Evolutionary conservation across 2,329 filamentous ascomycete genomes (phyloP), one percentile per base, ranked within the genome.

Genomic region (Fusarium stilboides): DNA sequence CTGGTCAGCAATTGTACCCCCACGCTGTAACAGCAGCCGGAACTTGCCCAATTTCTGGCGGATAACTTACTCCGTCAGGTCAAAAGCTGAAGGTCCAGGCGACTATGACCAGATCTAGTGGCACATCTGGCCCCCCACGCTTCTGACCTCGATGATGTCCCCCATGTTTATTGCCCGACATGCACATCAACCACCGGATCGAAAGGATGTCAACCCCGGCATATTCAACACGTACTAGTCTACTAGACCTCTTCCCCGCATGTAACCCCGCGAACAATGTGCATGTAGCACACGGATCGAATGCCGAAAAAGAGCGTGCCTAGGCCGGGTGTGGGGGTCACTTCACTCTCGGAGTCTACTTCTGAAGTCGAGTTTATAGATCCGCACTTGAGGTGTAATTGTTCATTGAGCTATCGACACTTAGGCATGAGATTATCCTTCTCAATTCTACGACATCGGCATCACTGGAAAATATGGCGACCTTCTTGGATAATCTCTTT

Each of bases 401-500:
- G 10, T 39, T n/a, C 9, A 10, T n/a, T 12, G 17, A 39, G 28
- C 10, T 31, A 39, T 39, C 10, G 12, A 15, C 12, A 40, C 39
- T 22, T 14, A 5, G 5, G 28, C 28, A 13, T 31, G 28, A 5
- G 10, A 31, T 13, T 5, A 24, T 15, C 24, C 14, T 22, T 24
- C 6, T 6, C 28, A 13, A 31, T 31, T 5, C 8, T 28, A 28
- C n/a, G 22, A 24, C 10, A 3, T 31, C 28, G 3, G 28, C 3
- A 26, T 20, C 10, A 22, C 3, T 14, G 12, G 13, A 0, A 12
- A 8, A 2, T 2, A 57, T 59, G 56, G 5, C 40, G 3, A 45
- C 10, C 10, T 39, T 40, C 12, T 12, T 59, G 24, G 50, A 59
- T n/a, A 39, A 34, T 9, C 5, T 84, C 43, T 89, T 89, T 76